A percentile compares a stretch with the other conserved stretches of the same genome.
phyloP scores from a whole-genome alignment of 345 rosid species.

The Syzygium jambos region DNA sequence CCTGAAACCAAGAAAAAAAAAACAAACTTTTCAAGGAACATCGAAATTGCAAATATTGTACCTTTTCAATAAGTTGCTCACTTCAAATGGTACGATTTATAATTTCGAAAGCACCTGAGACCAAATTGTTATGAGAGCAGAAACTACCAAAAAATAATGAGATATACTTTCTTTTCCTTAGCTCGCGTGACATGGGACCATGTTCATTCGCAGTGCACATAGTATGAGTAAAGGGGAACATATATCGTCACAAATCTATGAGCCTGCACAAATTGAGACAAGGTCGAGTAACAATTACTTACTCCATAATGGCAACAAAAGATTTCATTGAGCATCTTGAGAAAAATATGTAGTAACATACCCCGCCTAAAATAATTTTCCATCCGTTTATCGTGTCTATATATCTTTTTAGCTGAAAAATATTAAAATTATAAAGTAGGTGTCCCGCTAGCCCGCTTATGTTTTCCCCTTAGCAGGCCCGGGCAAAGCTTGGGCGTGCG shows the following conservation, averaged over 20 bases:
- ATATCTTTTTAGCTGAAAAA: neutral
- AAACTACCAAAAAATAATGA: too few species aligned
- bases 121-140: too few species aligned
- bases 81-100: too few species aligned
- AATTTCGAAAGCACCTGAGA: neutral
- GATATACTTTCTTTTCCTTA: too few species aligned
- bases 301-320: neutral
- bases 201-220: neutral
- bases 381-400: neutral
- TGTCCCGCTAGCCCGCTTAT: neutral
- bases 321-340: neutral
- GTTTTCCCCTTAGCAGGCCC: neutral
- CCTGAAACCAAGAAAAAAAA: too few species aligned
- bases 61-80: rapidly evolving
- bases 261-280: neutral
- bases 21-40: rapidly evolving
- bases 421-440: neutral
- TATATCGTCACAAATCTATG: neutral
- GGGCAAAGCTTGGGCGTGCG: neutral
- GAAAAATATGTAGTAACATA: neutral
- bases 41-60: neutral
- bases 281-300: neutral
- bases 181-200: neutral
- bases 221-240: neutral
- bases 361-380: neutral